Evolutionary conservation across 2,329 filamentous ascomycete genomes (phyloP).

Genomic region (Neopestalotiopsis sp.): DNA sequence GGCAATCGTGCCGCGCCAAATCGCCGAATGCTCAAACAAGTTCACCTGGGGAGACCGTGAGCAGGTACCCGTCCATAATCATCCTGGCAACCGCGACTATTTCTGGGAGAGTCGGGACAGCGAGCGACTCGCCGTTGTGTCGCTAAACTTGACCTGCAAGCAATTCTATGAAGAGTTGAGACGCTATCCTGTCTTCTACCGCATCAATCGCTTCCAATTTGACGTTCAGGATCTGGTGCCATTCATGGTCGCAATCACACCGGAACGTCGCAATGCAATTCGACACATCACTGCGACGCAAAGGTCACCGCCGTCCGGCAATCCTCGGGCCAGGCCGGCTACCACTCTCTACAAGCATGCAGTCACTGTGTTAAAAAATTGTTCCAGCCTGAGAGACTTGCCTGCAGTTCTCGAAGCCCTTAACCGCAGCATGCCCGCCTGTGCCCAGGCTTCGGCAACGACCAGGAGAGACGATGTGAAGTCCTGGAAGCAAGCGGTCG

Average conservation of each 20-base stretch:
- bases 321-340: not conserved
- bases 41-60: constrained; percentile 19
- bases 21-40: constrained; percentile 19
- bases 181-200: constrained; percentile 19
- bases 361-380: not conserved
- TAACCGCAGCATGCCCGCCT: not conserved
- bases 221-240: not conserved
- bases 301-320: not conserved
- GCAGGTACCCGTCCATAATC: constrained; percentile 14
- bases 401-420: not conserved
- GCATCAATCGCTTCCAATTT: constrained; percentile 21
- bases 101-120: constrained; percentile 5
- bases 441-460: not conserved
- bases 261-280: constrained; percentile 20
- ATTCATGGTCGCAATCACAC: constrained; percentile 20
- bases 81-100: constrained; percentile 9
- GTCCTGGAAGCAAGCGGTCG: not conserved
- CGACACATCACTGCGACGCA: constrained; percentile 11
- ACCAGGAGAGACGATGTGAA: not conserved
- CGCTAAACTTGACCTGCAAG: constrained; percentile 17
- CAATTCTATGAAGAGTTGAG: constrained; percentile 21
- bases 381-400: not conserved
- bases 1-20: constrained; percentile 15
- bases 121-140: constrained; percentile 11
- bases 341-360: constrained; percentile 4